These are phyloP conservation scores for Metschnikowia gelsemii DNA, from an alignment of 805 yeast genomes.

Conservation along the genomic window DNA sequence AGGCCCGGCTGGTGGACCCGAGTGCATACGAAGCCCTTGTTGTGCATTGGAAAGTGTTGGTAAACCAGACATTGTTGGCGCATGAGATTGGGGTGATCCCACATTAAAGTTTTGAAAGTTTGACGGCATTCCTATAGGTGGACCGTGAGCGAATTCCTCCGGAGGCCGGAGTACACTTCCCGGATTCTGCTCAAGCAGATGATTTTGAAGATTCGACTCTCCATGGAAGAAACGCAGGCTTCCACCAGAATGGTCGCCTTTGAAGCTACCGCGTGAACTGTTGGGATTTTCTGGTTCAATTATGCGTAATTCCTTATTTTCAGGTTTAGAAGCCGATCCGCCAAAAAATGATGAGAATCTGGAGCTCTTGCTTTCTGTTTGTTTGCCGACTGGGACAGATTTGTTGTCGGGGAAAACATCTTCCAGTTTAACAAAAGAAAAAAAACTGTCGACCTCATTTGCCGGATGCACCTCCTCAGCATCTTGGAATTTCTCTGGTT, in stretches of 20 bases:
- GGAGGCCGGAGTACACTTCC: not conserved
- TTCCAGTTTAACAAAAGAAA: slow-evolving; percentile 40
- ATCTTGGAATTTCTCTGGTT: slow-evolving; percentile 18
- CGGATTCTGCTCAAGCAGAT: not conserved
- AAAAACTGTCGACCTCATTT: slow-evolving; percentile 45
- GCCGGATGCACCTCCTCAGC: slow-evolving; percentile 20
- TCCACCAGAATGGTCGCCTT: slow-evolving; percentile 3
- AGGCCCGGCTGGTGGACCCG: slow-evolving; percentile 8
- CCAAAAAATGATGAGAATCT: slow-evolving; percentile 20
- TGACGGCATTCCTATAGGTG: slow-evolving; percentile 11
- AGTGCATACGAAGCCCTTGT: slow-evolving; percentile 6
- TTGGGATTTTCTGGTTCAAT: slow-evolving; percentile 1
- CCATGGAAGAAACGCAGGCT: slow-evolving; percentile 14
- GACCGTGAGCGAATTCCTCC: slow-evolving; percentile 9
- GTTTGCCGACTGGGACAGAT: slow-evolving; percentile 7
- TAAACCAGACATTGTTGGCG: not conserved
- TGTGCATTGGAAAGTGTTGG: slow-evolving; percentile 3
- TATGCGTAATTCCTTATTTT: not conserved
- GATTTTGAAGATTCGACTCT: not conserved
- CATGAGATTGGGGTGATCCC: slow-evolving; percentile 3
- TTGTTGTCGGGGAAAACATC: slow-evolving; percentile 10
- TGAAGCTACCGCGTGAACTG: slow-evolving; percentile 2
- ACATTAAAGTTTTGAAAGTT: slow-evolving; percentile 5
- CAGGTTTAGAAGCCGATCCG: slow-evolving; percentile 7
- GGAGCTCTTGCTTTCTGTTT: slow-evolving; percentile 27